Evolutionary conservation across 2,329 filamentous ascomycete species (phyloP), one percentile per base, ranked within the genome.

Genomic region (Scolecobasidium constrictum): DNA sequence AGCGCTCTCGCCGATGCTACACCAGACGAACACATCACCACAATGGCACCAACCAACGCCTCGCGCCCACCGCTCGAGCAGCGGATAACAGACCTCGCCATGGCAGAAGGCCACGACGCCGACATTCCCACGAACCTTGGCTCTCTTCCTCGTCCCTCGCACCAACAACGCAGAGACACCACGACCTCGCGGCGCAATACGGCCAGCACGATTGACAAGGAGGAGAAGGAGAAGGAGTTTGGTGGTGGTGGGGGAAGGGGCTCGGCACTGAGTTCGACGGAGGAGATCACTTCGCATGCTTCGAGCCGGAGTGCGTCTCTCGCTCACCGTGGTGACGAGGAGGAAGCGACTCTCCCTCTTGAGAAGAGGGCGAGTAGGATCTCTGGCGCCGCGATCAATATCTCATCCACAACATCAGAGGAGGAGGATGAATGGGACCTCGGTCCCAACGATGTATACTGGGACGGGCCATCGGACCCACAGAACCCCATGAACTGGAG

Each of bases 401-500:
- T n/a, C n/a, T n/a, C n/a, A n/a, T n/a, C n/a, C n/a, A n/a, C n/a
- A n/a, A n/a, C n/a, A n/a, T n/a, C n/a, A n/a, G 21, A 40, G 33
- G 13, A 13, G 49, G 52, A 37, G 48, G 47, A 2, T 18, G 37
- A 12, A 22, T 9, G 34, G 3, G 37, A 46, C n/a, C 34, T n/a
- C 13, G 26, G 26, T 9, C 65, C 68, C 2, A 68, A 74, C 46
- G 58, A 75, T 11, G 70, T 81, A 11, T 69, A 68, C 45, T 83
- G 76, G 73, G 73, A 80, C 48, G 68, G 71, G 0, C 67, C 69
- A 0, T 57, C 73, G 43, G 76, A 79, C 43, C 69, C 70, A 1
- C 58, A 66, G 26, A 77, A 80, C 45, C 77, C 78, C 0, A 57
- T 71, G 48, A 83, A 82, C 53, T 83, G 77, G 76, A 50, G 65